phyloP scores from a whole-genome alignment of 257 asterid genomes.

The Solanum habrochaites region DNA sequence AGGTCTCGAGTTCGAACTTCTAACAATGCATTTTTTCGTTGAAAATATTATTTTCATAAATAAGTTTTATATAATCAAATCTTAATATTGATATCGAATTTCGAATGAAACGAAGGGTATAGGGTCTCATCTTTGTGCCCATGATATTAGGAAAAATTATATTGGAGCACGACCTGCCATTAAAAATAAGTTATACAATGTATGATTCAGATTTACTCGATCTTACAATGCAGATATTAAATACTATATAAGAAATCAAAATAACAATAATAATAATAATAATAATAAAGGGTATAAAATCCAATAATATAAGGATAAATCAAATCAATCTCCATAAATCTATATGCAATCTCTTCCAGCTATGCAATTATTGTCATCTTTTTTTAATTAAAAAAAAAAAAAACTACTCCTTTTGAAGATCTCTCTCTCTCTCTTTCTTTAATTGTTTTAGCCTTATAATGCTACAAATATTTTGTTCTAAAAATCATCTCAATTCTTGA shows the following conservation, averaged over 20 bases:
- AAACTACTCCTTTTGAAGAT: conserved; percentile 21
- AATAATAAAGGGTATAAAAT: conserved; percentile 12
- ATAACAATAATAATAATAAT: background rate
- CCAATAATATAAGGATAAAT: conserved; percentile 26
- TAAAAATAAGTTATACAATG: background rate
- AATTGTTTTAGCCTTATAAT: background rate
- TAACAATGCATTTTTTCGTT: background rate
- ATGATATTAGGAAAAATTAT: background rate
- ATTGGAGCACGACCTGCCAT: fast-evolving
- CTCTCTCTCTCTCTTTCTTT: conserved; percentile 4
- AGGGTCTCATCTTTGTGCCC: background rate
- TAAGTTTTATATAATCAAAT: background rate
- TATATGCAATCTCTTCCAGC: conserved; percentile 79
- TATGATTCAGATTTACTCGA: background rate
- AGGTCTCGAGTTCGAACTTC: fast-evolving
- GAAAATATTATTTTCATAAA: background rate
- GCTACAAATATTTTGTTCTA: background rate
- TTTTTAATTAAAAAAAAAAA: conserved; percentile 21
- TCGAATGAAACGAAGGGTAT: background rate
- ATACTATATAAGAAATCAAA: background rate
- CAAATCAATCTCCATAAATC: conserved; percentile 38
- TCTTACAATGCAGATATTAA: background rate
- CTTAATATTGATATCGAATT: background rate
- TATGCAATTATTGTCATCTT: conserved; percentile 56
- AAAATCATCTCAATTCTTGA: background rate